phyloP scores from a whole-genome alignment of 2,329 filamentous ascomycete genomes.

The Lachnellula cervina region DNA sequence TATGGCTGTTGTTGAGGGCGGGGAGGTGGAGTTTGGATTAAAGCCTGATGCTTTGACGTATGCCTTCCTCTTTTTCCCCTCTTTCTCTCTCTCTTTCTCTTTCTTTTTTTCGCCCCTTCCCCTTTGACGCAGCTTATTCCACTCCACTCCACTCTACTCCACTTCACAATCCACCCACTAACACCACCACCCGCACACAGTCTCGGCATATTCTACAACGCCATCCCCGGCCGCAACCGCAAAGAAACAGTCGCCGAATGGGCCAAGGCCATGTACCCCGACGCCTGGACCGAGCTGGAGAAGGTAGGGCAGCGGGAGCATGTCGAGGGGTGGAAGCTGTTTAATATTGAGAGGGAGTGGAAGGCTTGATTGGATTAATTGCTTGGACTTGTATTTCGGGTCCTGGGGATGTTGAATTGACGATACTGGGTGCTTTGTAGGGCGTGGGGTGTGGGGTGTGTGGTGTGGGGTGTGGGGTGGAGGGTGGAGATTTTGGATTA shows the following conservation, averaged over 20 bases:
- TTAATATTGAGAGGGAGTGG: constrained; percentile 25
- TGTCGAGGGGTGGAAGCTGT: constrained; percentile 25
- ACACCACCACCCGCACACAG: constrained; percentile 36
- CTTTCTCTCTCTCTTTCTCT: background rate
- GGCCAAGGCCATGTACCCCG: constrained; percentile 64
- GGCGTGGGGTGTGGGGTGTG: too few species aligned
- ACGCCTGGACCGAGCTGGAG: constrained; percentile 61
- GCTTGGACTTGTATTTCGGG: too few species aligned
- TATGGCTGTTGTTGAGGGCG: constrained; percentile 59
- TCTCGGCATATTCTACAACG: constrained; percentile 72
- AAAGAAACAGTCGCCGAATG: constrained; percentile 70
- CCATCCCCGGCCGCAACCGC: constrained; percentile 57
- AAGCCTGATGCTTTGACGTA: constrained; percentile 67
- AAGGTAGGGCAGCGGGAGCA: constrained; percentile 24
- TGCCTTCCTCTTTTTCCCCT: constrained; percentile 36
- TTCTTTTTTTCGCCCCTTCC: too few species aligned
- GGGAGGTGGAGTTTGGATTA: constrained; percentile 61
- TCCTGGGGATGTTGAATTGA: background rate
- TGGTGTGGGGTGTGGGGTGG: too few species aligned
- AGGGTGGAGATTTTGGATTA: too few species aligned
- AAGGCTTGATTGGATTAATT: constrained; percentile 25
- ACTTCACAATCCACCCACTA: too few species aligned
- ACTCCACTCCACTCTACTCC: too few species aligned
- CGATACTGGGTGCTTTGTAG: too few species aligned
- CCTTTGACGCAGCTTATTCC: too few species aligned